Evolutionary conservation across 2,329 filamentous ascomycete species (phyloP).

Genomic region (Trichoderma sp.): DNA sequence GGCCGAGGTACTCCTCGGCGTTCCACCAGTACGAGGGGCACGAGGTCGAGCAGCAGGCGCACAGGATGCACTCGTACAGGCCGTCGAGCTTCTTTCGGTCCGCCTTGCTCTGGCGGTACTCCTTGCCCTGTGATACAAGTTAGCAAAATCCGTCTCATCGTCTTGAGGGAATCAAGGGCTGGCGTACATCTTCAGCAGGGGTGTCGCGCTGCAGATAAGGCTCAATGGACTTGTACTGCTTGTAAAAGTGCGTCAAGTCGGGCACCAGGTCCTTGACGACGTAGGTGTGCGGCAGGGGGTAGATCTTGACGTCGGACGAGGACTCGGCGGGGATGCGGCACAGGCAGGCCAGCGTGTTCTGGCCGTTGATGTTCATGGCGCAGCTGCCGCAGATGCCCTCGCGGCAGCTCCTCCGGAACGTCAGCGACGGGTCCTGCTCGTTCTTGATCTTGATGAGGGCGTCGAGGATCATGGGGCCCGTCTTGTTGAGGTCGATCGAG

Average conservation of each 20-base stretch:
- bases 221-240: slow-evolving; percentile 99
- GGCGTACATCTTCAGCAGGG: slow-evolving; percentile 76
- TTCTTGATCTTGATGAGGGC: slow-evolving; percentile 99
- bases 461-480: slow-evolving; percentile 96
- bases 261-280: slow-evolving; percentile 99
- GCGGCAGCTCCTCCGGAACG: slow-evolving; percentile 92
- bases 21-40: slow-evolving; percentile 99
- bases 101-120: slow-evolving; percentile 86
- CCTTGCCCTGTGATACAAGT: slow-evolving; percentile 67
- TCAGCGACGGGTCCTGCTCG: slow-evolving; percentile 93
- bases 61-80: slow-evolving; percentile 98
- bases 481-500: slow-evolving; percentile 96
- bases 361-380: slow-evolving; percentile 99
- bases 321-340: slow-evolving; percentile 92
- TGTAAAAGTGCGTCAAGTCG: slow-evolving; percentile 98
- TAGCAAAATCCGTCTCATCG: slow-evolving; percentile 10
- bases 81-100: slow-evolving; percentile 97
- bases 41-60: slow-evolving; percentile 97
- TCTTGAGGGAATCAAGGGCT: not conserved
- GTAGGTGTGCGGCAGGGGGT: slow-evolving; percentile 97
- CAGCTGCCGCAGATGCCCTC: slow-evolving; percentile 99
- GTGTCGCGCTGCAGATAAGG: slow-evolving; percentile 94
- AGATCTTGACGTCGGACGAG: slow-evolving; percentile 83
- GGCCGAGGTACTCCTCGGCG: slow-evolving; percentile 95
- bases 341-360: slow-evolving; percentile 95